Evolutionary conservation across 2,329 filamentous ascomycete genomes (phyloP).

Genomic region (Chrysoporthe puriensis): DNA sequence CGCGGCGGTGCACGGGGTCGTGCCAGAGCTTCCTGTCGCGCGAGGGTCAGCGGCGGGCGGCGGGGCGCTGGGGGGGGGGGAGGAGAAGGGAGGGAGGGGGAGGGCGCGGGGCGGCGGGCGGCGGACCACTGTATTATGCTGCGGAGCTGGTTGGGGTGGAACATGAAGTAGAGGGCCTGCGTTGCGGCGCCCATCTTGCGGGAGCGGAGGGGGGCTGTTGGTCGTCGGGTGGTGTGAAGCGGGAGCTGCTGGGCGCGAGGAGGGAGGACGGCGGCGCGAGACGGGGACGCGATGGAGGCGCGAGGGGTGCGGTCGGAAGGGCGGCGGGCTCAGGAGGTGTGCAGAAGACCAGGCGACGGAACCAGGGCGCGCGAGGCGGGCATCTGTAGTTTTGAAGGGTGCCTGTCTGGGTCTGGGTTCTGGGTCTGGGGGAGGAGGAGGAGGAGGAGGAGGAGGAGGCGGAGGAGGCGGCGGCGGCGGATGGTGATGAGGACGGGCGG

Average conservation of each 20-base stretch:
- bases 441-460: no score
- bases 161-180: slow-evolving; percentile 69
- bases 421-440: no score
- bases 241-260: not conserved
- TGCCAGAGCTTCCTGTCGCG: slow-evolving; percentile 88
- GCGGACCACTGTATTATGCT: slow-evolving; percentile 85
- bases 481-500: not conserved
- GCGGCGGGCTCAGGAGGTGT: not conserved
- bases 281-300: slow-evolving; percentile 1
- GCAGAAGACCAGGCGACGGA: not conserved
- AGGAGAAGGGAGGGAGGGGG: slow-evolving; percentile 8
- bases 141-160: slow-evolving; percentile 78
- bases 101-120: not conserved
- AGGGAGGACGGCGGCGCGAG: not conserved
- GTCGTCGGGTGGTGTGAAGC: not conserved
- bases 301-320: not conserved
- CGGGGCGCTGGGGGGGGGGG: not conserved
- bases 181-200: slow-evolving; percentile 56
- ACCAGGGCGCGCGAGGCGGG: not conserved
- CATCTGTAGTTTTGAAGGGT: not conserved
- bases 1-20: slow-evolving; percentile 85
- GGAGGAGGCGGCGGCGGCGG: no score
- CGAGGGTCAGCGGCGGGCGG: slow-evolving; percentile 25
- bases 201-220: slow-evolving; percentile 31
- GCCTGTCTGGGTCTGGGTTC: not conserved